Evolutionary conservation across 2,329 filamentous ascomycete genomes (phyloP), one percentile per base, ranked within the genome.

Genomic region (Colletotrichum cereale): DNA sequence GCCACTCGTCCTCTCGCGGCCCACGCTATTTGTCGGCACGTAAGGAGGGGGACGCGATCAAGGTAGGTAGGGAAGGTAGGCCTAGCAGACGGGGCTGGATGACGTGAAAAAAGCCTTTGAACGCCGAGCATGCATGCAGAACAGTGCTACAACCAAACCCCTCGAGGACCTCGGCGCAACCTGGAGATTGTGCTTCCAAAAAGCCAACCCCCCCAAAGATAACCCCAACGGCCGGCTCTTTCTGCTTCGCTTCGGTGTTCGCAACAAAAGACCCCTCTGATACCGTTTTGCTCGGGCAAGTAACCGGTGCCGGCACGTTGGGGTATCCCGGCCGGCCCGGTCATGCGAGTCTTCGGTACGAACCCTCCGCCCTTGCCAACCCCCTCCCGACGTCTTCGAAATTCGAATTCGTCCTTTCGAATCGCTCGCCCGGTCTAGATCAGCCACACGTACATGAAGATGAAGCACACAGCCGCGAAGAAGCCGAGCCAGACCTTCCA

Each of bases 401-500:
- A 18, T 18, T 7, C 48, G 5, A 12, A 52, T 47, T 24, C 10
- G 26, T 24, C 26, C 16, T 34, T n/a, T 40, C 21, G 34, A 14
- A 10, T 40, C n/a, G 57, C 26, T 44, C 38, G 42, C 31, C 50
- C 18, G 16, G 7, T n/a, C 87, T 80, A 96, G 78, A 93, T 96
- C 72, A 97, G 82, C 95, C 96, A 98, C 71, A 98, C 96, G 81
- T 96, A 99, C 75, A 90, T 89, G 82, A 99, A 99, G 75, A 98
- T 81, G 66, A 96, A 79, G 73, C 92, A 89, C 24, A 98, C 93
- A 44, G 91, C 93, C 7, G 90, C 87, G 80, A 99, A 97, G 83
- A 99, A 99, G 53, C 86, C 87, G 62, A 98, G 81, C 96, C 96
- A 99, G 68, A 95, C 93, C 82, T 90, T 96, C 96, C 96, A 99